These are phyloP conservation scores for Periconia digitata DNA, from an alignment of 2,329 filamentous ascomycete genomes.

Conservation along the genomic window DNA sequence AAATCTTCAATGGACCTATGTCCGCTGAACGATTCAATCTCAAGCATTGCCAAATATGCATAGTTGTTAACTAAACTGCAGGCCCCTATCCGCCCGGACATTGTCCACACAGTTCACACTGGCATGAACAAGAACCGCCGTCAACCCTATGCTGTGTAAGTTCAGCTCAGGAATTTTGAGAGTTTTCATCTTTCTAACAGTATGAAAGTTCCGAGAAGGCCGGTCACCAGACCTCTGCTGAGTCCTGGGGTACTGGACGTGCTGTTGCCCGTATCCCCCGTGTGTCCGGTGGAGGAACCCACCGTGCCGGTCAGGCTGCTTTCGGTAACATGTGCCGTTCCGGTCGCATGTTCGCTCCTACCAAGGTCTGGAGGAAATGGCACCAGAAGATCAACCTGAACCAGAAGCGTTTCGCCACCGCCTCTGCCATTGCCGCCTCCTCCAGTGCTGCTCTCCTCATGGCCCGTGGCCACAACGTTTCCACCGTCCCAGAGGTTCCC, in stretches of 20 bases:
- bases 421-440: constrained; percentile 94
- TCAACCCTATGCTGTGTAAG: constrained; percentile 96
- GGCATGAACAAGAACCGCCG: constrained; percentile 99
- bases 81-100: constrained; percentile 95
- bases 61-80: constrained; percentile 16
- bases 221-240: constrained; percentile 99
- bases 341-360: constrained; percentile 99
- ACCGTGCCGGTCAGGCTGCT: constrained; percentile 99
- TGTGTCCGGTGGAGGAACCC: constrained; percentile 99
- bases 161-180: constrained; percentile 3
- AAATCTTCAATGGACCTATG: not conserved
- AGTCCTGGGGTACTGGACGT: constrained; percentile 98
- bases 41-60: not conserved
- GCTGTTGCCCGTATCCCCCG: constrained; percentile 99
- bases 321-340: constrained; percentile 99
- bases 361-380: constrained; percentile 99
- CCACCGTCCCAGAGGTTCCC: constrained; percentile 89
- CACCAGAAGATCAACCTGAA: constrained; percentile 99
- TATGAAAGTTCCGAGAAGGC: constrained; percentile 76
- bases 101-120: constrained; percentile 98
- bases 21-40: not conserved
- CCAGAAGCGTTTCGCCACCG: constrained; percentile 98
- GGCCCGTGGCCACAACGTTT: constrained; percentile 95
- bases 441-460: constrained; percentile 92
- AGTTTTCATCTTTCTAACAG: constrained; percentile 18